Base-by-base conservation (phyloP, 2,329 filamentous ascomycete genomes). In the Nannizzia gypsea region DNA sequence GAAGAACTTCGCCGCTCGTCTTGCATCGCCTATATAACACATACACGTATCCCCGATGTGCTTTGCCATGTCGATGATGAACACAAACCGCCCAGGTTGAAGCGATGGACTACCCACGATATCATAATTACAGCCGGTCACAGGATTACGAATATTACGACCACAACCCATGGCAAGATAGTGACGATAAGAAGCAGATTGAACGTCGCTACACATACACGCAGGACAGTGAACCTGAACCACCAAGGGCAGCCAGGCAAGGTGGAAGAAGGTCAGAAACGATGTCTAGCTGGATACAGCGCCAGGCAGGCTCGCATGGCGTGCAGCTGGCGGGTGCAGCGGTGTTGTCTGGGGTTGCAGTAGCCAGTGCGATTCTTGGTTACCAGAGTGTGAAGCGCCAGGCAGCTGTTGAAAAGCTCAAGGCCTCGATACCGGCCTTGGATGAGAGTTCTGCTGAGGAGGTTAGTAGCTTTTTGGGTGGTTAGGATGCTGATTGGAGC, bases 351-450 rank as follows among this genome's bases (percentile, higher is more conserved):
- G 74, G 73, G 42, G 73, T 71, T 55, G 73, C 74, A 60, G 74
- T 76, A 46, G 74, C 74, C 22, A 76, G 77, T 64, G 76, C 80
- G 0, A 82, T 85, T 54, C 72, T 84, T 54, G 80, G 81, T 2
- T 77, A 81, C 58, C 82, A 85, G 67, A 76, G 80, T 59, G 75
- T 80, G 38, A 77, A 75, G 64, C 76, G 81, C 61, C 77, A 77
- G 67, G 80, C 81, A 64, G 78, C 77, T 56, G 77, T 85, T 22
- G 73, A 79, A 59, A 75, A 82, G 56, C 67, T 86, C 60, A 86
- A 86, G 66, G 78, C 78, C 48, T 84, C 82, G 0, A 86, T 86
- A 63, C 83, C 82, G 22, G 74, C 76, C n/a, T 48, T 61, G 20
- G 72, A 77, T 59, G 75, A 80, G 38, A 78, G 83, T 67, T 73